Evolutionary conservation across 2,329 filamentous ascomycete genomes (phyloP), one percentile per base, ranked within the genome.

Genomic region (Cladosporium sp.): DNA sequence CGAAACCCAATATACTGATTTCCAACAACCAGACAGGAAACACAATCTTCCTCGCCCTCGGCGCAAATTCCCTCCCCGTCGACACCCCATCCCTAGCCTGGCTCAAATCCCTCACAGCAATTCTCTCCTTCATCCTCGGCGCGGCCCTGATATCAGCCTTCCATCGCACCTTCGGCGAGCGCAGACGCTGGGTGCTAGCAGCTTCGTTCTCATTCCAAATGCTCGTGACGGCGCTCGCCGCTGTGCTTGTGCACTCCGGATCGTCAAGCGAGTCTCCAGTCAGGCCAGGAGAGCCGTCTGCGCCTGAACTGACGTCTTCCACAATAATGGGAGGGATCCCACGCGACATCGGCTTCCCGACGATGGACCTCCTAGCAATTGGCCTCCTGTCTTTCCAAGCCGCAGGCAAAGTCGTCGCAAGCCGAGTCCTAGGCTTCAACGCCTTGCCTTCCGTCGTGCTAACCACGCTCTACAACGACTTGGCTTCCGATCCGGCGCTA

Each of bases 381-480:
- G 86, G 85, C 1, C 78, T 92, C 11, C 83, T 92, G 8, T 88
- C 90, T 2, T 91, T 93, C 73, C 90, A 93, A 79, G 89, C 87
- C 70, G 89, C 88, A 65, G 91, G 90, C 0, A 91, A 93, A 75
- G 90, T 90, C 1, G 88, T 93, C 15, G 86, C 86, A 0, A 92
- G 88, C 71, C 80, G 90, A 4, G 86, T 89, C 0, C 77, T 93
- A 66, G 84, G 87, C 72, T 88, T 88, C 73, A 88, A 87, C 66
- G 87, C 87, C 6, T 79, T 93, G 14, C 92, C 90, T 0, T 91
- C 89, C 67, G 90, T 92, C 14, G 91, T 93, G 3, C 78, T 94
- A 66, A 93, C 91, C 1, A 92, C 90, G 75, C 87, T 91, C 68
- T 93, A 92, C 79, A 92, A 90, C 73, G 91, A 93, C 74, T 74